Conservation (phyloP, 768 basidiomycete genomes). For the Russula sp. region DNA sequence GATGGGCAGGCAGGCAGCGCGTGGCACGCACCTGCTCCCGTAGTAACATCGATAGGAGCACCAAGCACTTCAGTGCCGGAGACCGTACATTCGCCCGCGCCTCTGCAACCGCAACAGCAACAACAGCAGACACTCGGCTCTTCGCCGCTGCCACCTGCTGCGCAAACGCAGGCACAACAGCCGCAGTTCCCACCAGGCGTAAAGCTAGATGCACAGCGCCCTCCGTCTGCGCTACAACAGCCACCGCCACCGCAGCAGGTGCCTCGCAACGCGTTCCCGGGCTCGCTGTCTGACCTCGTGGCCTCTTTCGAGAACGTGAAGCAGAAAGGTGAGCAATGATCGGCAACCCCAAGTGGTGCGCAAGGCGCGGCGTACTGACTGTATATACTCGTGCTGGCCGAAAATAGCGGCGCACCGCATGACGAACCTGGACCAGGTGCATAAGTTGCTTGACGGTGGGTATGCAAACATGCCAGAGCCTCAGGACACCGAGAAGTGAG, state of each 20-base stretch:
- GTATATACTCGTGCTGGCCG: conserved; percentile 24
- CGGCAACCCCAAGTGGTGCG: not conserved
- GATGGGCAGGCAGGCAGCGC: conserved; percentile 15
- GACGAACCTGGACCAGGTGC: conserved; percentile 83
- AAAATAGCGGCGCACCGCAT: conserved; percentile 62
- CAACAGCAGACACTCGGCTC: conserved; percentile 10
- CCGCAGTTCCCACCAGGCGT: conserved; percentile 26
- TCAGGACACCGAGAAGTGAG: conserved; percentile 90
- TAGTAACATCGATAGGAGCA: not conserved
- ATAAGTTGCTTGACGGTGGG: conserved; percentile 91
- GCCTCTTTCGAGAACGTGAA: conserved; percentile 94
- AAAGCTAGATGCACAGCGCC: conserved; percentile 19
- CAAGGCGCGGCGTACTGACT: conserved; percentile 3
- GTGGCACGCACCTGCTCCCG: conserved; percentile 17
- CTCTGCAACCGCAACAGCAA: conserved; percentile 43
- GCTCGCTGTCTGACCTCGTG: conserved; percentile 86
- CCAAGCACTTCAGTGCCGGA: conserved; percentile 20
- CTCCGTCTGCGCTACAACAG: conserved; percentile 24
- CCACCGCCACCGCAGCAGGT: conserved; percentile 34
- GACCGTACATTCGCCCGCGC: conserved; percentile 42
- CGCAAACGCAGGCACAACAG: conserved; percentile 11
- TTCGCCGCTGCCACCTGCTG: conserved; percentile 10
- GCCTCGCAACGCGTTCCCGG: conserved; percentile 53
- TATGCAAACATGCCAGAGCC: conserved; percentile 86
- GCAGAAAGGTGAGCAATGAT: conserved; percentile 68